Evolutionary conservation across 2,329 filamentous ascomycete genomes (phyloP), one percentile per base, ranked within the genome.

Genomic region (Kalmusia sp.): DNA sequence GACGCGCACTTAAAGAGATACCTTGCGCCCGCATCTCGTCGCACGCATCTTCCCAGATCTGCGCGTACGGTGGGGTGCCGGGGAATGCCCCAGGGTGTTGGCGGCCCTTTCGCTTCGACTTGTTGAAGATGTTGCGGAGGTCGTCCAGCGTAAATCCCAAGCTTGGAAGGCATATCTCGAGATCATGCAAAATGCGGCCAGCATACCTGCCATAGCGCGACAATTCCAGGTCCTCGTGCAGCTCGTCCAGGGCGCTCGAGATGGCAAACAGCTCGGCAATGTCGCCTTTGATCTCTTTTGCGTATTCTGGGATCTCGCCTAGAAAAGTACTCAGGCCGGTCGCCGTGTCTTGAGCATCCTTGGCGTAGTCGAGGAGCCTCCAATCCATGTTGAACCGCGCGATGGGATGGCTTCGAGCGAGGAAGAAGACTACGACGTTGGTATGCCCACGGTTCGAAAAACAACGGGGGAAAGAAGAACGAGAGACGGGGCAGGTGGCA

Each of bases 231-330:
- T 77, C 68, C 44, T 74, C 73, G 35, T 82, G 76, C 33, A 87
- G 70, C 35, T 72, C 72, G 39, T 78, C 77, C 21, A 87, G 72
- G 7, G 73, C 75, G 41, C 78, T 75, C 51, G 81, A 82, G 65
- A 86, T 80, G 46, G 77, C 76, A 63, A 82, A 84, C 21, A 86
- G 76, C 54, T 83, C 77, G 49, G 80, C 77, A 47, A 86, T 81
- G 24, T 82, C 69, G 27, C 75, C 75, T 21, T 82, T 82, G 60
- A 87, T 82, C 37, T 83, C 79, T 27, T 79, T 77, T 28, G 79
- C 74, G 61, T 80, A 72, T 47, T 82, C 76, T 6, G 81, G 79
- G 43, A 86, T 77, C 58, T 78, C 76, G 51, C 75, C 73, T 45
- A 81, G 72, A 66, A 85, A 84, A 35, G 71, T 64, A 55, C 75